A percentile compares a stretch with the other conserved stretches of the same genome.
These are phyloP conservation scores for Penicillium silybi DNA, from an alignment of 495 filamentous ascomycete genomes.

Conservation along the genomic window DNA sequence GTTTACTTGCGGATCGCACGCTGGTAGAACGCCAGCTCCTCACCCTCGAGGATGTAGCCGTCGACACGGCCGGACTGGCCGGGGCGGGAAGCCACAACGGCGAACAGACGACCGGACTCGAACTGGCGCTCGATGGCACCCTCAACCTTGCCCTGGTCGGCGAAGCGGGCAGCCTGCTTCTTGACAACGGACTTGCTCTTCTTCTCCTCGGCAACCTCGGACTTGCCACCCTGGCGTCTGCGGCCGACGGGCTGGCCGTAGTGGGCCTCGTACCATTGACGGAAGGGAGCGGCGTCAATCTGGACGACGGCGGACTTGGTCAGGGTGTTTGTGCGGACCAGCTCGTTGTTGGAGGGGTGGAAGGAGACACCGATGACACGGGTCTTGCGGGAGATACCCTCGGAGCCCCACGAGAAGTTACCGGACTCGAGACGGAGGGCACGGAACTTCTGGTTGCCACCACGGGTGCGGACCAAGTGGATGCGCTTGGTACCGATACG, in stretches of 20 bases:
- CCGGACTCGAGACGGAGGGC: constrained; percentile 97
- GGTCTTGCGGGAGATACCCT: constrained; percentile 95
- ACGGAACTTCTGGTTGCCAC: constrained; percentile 99
- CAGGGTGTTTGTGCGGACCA: constrained; percentile 99
- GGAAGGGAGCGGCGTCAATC: constrained; percentile 96
- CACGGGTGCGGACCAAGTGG: constrained; percentile 96
- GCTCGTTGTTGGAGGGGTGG: constrained; percentile 99
- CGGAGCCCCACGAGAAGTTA: constrained; percentile 99
- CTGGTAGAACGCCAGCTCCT: constrained; percentile 99
- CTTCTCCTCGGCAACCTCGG: constrained; percentile 68
- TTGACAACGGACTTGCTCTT: constrained; percentile 89
- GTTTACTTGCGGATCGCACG: constrained; percentile 94
- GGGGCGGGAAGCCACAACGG: constrained; percentile 84
- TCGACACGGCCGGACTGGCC: constrained; percentile 95
- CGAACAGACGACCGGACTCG: constrained; percentile 94
- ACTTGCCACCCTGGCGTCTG: constrained; percentile 75
- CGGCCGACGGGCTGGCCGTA: constrained; percentile 88
- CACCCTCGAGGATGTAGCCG: constrained; percentile 98
- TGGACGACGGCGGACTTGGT: constrained; percentile 98
- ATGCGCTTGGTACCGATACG: constrained; percentile 98
- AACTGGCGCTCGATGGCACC: constrained; percentile 91
- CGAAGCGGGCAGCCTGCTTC: constrained; percentile 88
- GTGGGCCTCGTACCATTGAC: constrained; percentile 99
- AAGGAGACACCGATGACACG: constrained; percentile 96
- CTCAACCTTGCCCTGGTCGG: constrained; percentile 87